Conservation (phyloP, 306 rosid genomes). For the Inga oerstediana region DNA sequence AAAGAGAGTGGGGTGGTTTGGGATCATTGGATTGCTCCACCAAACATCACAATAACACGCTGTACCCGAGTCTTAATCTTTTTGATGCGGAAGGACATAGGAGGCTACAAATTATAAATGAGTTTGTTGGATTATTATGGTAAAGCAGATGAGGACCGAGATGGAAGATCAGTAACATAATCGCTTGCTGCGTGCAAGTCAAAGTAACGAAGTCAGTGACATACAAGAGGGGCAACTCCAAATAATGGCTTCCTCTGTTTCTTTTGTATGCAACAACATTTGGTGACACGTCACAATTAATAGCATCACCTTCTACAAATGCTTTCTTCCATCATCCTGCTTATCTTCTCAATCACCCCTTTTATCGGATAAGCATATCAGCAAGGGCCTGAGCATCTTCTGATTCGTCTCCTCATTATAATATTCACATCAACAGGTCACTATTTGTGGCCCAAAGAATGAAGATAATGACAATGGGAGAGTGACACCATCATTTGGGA, state of each 20-base stretch:
- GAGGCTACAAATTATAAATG: too few relatives aligned
- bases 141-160: too few relatives aligned
- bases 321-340: slow-evolving; percentile 12
- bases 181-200: too few relatives aligned
- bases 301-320: not conserved
- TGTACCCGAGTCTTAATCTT: too few relatives aligned
- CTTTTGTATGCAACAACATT: not conserved
- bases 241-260: too few relatives aligned
- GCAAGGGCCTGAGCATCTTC: not conserved
- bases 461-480: slow-evolving; percentile 1
- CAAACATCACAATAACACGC: not conserved
- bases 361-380: not conserved
- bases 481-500: not conserved
- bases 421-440: too few relatives aligned
- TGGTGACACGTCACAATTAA: not conserved
- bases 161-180: too few relatives aligned
- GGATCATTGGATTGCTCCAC: not conserved
- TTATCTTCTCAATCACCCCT: not conserved
- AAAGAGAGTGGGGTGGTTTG: not conserved
- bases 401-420: not conserved
- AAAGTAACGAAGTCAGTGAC: too few relatives aligned
- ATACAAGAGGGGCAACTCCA: not conserved
- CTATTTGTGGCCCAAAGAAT: not conserved
- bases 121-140: too few relatives aligned
- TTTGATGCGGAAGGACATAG: too few relatives aligned